Evolutionary conservation across 129 eudicot species (phyloP).

Genomic region (Kitagawia praeruptora): DNA sequence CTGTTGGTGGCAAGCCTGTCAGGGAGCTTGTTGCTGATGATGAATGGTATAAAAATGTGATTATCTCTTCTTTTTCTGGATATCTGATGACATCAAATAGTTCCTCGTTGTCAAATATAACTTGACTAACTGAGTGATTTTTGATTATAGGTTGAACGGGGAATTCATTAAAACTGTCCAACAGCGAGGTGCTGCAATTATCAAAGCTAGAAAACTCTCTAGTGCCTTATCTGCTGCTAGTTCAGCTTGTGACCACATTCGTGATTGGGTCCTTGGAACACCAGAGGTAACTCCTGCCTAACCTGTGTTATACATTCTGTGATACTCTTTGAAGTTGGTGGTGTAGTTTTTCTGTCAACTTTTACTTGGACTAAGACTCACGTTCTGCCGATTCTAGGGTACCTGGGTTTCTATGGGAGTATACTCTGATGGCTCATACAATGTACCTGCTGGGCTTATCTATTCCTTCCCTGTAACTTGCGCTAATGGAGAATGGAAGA

Average conservation of each 20-base stretch:
- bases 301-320: neutral
- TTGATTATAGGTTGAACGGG: conserved; percentile 48
- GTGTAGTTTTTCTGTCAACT: neutral
- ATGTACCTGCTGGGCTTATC: conserved; percentile 46
- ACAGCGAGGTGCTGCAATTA: conserved; percentile 80
- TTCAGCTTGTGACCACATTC: conserved; percentile 91
- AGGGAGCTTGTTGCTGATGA: conserved; percentile 63
- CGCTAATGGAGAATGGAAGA: conserved; percentile 37
- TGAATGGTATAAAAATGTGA: conserved; percentile 41
- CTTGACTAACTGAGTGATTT: neutral
- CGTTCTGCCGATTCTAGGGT: conserved; percentile 20
- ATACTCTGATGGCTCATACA: conserved; percentile 54
- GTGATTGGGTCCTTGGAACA: conserved; percentile 96
- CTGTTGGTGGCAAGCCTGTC: conserved; percentile 66
- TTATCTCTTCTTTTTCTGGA: neutral
- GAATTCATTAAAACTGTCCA: conserved; percentile 71
- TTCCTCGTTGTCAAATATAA: neutral
- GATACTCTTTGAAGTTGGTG: neutral
- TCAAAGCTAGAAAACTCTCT: conserved; percentile 65
- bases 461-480: conserved; percentile 52
- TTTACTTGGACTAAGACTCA: neutral
- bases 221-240: conserved; percentile 95
- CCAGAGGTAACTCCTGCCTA: conserved; percentile 48
- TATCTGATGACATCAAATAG: conserved; percentile 5
- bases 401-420: conserved; percentile 61